Percentiles rank a stretch among this genome's conserved stretches.
These are phyloP conservation scores for Platanthera guangdongensis DNA, from an alignment of 106 monocot genomes.

Conservation along the genomic window DNA sequence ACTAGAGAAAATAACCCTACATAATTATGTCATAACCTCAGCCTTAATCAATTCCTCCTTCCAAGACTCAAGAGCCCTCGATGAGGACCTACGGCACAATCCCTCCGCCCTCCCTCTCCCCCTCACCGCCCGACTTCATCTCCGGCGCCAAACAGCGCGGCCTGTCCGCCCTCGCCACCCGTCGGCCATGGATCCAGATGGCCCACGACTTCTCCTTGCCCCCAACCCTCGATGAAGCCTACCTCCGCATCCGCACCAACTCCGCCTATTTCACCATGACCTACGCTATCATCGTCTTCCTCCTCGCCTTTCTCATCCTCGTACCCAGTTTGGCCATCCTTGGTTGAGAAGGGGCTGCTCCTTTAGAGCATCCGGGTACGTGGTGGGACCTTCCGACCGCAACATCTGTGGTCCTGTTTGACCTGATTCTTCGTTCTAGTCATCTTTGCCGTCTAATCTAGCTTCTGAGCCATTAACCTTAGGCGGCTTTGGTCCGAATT, in stretches of 20 bases:
- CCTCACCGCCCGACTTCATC: slow-evolving; percentile 11
- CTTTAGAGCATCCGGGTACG: too few species aligned
- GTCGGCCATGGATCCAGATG: slow-evolving; percentile 74
- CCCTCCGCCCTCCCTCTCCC: background rate
- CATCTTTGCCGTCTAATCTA: too few species aligned
- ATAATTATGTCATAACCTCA: background rate
- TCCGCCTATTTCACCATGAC: slow-evolving; percentile 49
- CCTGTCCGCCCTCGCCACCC: slow-evolving; percentile 45
- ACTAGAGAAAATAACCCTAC: background rate
- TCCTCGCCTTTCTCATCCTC: slow-evolving; percentile 34
- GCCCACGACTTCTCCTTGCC: slow-evolving; percentile 39
- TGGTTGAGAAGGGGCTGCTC: too few species aligned
- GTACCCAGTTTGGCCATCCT: too few species aligned
- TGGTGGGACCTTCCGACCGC: too few species aligned
- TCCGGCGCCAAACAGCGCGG: slow-evolving; percentile 61
- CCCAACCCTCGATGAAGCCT: slow-evolving; percentile 43
- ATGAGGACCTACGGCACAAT: slow-evolving; percentile 70
- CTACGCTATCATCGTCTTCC: slow-evolving; percentile 59
- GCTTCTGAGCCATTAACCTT: too few species aligned
- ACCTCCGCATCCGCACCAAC: slow-evolving; percentile 66
- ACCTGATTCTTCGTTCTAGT: too few species aligned
- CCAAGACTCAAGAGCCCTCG: background rate
- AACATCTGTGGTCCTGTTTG: too few species aligned
- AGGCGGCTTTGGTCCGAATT: too few species aligned
- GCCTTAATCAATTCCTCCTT: background rate